These are phyloP conservation scores for Glycyrrhiza uralensis DNA, from an alignment of 306 rosid species.

Conservation along the genomic window DNA sequence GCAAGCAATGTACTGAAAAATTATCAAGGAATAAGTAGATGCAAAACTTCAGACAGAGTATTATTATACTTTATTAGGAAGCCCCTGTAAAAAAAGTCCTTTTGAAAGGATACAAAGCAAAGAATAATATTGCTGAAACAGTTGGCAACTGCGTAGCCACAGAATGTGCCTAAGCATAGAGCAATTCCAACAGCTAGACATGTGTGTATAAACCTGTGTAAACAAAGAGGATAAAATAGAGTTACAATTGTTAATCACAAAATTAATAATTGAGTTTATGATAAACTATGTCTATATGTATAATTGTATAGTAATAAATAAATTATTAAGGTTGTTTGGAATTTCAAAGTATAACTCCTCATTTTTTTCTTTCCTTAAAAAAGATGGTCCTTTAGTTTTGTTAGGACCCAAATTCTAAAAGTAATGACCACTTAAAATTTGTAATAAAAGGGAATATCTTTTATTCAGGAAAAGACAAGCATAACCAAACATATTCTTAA, in stretches of 20 bases:
- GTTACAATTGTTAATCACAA: too few species aligned
- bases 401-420: too few species aligned
- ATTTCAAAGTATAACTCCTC: too few species aligned
- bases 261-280: not conserved
- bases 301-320: too few species aligned
- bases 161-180: constrained; percentile 45
- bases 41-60: not conserved
- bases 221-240: constrained; percentile 7
- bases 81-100: not conserved
- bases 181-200: constrained; percentile 52
- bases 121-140: constrained; percentile 31
- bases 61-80: not conserved
- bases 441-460: too few species aligned
- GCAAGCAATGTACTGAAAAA: constrained; percentile 32
- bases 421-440: too few species aligned
- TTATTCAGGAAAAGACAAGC: too few species aligned
- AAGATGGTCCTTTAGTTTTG: too few species aligned
- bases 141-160: constrained; percentile 34
- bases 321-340: too few species aligned
- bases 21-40: constrained; percentile 34
- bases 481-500: too few species aligned
- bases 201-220: constrained; percentile 52
- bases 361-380: too few species aligned
- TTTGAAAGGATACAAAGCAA: constrained; percentile 45
- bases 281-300: too few species aligned